Base-by-base conservation (phyloP, 2,329 filamentous ascomycete species). In the Aspergillus japonicus region DNA sequence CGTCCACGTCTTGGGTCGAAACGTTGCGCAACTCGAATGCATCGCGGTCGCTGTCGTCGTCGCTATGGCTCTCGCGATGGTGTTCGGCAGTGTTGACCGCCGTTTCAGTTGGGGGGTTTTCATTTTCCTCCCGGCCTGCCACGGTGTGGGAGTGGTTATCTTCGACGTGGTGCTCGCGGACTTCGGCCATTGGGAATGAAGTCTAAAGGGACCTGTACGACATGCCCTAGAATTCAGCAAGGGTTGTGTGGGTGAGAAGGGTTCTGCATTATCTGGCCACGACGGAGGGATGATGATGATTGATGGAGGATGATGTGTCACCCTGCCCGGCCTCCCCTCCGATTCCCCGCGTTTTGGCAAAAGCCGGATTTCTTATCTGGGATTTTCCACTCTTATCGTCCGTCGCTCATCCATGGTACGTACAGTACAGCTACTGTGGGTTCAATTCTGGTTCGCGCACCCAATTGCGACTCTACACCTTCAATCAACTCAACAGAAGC, bases 1-100 rank as follows among this genome's bases (percentile, higher is more conserved):
- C 66, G 42, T 68, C 53, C 21, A 70, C 69, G 16, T 67, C 67
- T 23, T 62, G 68, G 2, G 72, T 74, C 49, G 70, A 67, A 16
- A 75, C 72, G 16, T 69, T 57, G 12, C 69, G 68, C 6, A 75
- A 65, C 56, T 74, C 72, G 10, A 73, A 56, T 2, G 63, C 64
- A 48, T 73, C 69, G 6, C 56, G 56, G 12, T 64, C 52, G 35
- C 29, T 48, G 24, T 53, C 19, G 19, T 55, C 33, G 23, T 57
- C 42, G 47, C 47, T 26, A 29, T 64, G 47, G 8, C 55, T 33
- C 24, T 31, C 54, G 31, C 42, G 50, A 39, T 10, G 33, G 24
- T 16, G 19, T 23, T 53, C 33, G 24, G 21, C 16, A 14, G 56
- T 48, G 21, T 44, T 47, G 24, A 24, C 42, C 44, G 47, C 50